Base-by-base conservation (phyloP, 768 basidiomycete genomes). In the Albatrellus ellisii region DNA sequence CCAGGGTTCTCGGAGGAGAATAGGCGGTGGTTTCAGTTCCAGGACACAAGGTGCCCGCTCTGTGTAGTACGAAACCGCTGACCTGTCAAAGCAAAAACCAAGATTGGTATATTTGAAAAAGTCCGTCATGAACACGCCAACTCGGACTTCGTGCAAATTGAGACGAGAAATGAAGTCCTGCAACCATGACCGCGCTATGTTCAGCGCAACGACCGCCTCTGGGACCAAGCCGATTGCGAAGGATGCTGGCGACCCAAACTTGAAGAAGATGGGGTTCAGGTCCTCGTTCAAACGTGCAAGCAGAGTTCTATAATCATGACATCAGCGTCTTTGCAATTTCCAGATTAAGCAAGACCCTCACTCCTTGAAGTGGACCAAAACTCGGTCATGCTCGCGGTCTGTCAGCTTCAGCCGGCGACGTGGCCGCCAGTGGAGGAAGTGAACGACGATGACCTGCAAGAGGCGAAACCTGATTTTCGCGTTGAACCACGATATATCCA, bases 281-380 rank as follows among this genome's bases (percentile, higher is more conserved):
- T 24, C n/a, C 6, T 48, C 46, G 26, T 44, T 44, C 17, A 50
- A 40, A 22, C 49, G 46, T 20, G 47, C 47, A 10, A 44, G 12
- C 49, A 44, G 46, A 21, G 39, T 39, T 4, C 47, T 49, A 21
- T 4, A 17, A 36, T 9, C 6, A 36, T 14, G 34, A n/a, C 28
- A 7, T 36, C 26, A 39, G 38, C 21, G 12, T 15, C 17, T 41
- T 20, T 34, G 32, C 24, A 27, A n/a, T 8, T 4, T 11, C 21
- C 3, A 14, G 26, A 42, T 2, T 42, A 37, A 5, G 14, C 4
- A 22, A n/a, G 31, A 6, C 9, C 4, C 6, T 17, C 8, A 17
- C 33, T 12, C 28, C 8, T 29, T 29, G 28, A 29, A 9, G 28
- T n/a, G 9, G 28, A n/a, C 28, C 9, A 9, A 29, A 9, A n/a